Evolutionary conservation across 2,329 filamentous ascomycete genomes (phyloP).

Genomic region (Hysterium pulicare): DNA sequence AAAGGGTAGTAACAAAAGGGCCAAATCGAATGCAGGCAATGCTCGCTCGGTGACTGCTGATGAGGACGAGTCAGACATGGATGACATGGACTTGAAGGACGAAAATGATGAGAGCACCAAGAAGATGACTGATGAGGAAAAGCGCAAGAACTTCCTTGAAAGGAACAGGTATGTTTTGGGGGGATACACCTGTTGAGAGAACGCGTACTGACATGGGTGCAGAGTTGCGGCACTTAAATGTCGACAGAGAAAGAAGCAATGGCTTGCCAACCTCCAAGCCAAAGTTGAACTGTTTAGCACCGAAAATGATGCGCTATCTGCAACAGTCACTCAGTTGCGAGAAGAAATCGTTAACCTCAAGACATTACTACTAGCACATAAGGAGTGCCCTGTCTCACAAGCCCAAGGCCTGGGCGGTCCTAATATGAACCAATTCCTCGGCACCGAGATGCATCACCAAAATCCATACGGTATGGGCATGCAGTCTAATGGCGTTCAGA

Average conservation of each 20-base stretch:
- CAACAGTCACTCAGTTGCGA: slow-evolving; percentile 77
- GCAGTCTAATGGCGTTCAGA: slow-evolving; percentile 40
- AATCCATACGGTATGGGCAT: slow-evolving; percentile 49
- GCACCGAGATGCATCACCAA: slow-evolving; percentile 40
- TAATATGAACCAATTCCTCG: slow-evolving; percentile 50
- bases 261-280: slow-evolving; percentile 88
- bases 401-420: slow-evolving; percentile 66
- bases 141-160: slow-evolving; percentile 96
- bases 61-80: slow-evolving; percentile 51
- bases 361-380: slow-evolving; percentile 87
- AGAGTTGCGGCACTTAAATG: slow-evolving; percentile 97
- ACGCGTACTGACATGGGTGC: slow-evolving; percentile 19
- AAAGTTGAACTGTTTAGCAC: slow-evolving; percentile 92
- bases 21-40: slow-evolving; percentile 56
- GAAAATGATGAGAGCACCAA: slow-evolving; percentile 55
- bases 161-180: slow-evolving; percentile 79
- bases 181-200: not conserved
- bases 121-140: slow-evolving; percentile 99
- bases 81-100: slow-evolving; percentile 31
- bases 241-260: slow-evolving; percentile 97
- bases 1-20: slow-evolving; percentile 70
- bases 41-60: slow-evolving; percentile 50
- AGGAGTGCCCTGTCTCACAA: slow-evolving; percentile 91
- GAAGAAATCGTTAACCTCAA: slow-evolving; percentile 96
- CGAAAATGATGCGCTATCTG: slow-evolving; percentile 84